Conservation (phyloP, 1,284 basidiomycete genomes). For the Puccinia sorghi region DNA sequence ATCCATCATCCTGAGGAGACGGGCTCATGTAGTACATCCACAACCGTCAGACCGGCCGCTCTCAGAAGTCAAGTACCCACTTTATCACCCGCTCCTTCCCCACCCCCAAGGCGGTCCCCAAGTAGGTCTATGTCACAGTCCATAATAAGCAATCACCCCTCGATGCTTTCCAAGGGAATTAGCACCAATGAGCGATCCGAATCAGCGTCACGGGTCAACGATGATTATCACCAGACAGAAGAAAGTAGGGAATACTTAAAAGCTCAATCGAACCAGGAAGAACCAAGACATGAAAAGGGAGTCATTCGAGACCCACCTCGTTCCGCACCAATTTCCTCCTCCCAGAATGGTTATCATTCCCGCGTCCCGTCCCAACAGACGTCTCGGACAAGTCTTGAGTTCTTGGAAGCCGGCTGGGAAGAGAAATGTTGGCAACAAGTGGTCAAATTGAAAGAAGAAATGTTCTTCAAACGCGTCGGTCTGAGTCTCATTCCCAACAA, state of each 20-base stretch:
- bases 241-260: too few species aligned
- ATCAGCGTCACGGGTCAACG: neutral
- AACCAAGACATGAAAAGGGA: neutral
- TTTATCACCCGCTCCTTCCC: conserved; percentile 28
- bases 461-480: conserved; percentile 84
- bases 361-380: neutral
- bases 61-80: neutral
- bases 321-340: neutral
- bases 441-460: conserved; percentile 75
- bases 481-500: conserved; percentile 56
- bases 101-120: neutral
- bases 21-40: neutral
- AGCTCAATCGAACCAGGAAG: neutral
- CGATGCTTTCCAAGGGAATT: neutral
- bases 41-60: neutral
- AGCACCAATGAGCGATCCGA: neutral
- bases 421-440: conserved; percentile 84
- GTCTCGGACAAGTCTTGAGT: conserved; percentile 19
- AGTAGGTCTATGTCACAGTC: neutral
- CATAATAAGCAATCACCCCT: neutral
- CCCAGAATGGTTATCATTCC: neutral
- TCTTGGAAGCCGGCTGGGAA: conserved; percentile 77
- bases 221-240: neutral
- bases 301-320: neutral
- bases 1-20: neutral